Evolutionary conservation across 75 land plant genomes (phyloP), one percentile per base, ranked within the genome.

Genomic region (Gnetum montanum): DNA sequence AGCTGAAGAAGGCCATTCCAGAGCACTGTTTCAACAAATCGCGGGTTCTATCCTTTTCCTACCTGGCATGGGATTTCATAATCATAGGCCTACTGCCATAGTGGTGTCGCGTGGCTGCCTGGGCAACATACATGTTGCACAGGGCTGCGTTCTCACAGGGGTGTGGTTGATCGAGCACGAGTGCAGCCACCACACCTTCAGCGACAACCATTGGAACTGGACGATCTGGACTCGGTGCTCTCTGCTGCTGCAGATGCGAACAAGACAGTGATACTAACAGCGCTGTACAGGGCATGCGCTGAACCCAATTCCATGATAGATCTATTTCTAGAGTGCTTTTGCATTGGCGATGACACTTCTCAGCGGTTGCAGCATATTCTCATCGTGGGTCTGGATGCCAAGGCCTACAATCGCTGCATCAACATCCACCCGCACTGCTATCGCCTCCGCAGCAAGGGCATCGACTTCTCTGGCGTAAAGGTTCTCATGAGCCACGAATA

Each of bases 11-110:
- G 34, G 82, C 77, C 6, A 69, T 86, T 37, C 86, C 83, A 1
- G 79, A 74, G 4, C 90, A 86, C 58, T 82, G 86, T 64, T 86
- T 86, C 59, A 37, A 82, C 3, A 68, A 83, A 11, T 86, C 90
- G 4, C 48, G 78, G 44, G 63, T 65, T 44, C 62, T 60, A 18
- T 78, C 86, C 2, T 75, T 65, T 60, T 70, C 79, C 11, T 78
- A 73, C 57, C 54, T 85, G 28, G 68, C 54, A 35, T 51, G 23
- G 25, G 90, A 85, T 72, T 74, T 85, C 19, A 8, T 28, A 27
- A 35, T 62, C n/a, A n/a, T n/a, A n/a, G n/a, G n/a, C n/a, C n/a
- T n/a, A n/a, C n/a, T n/a, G n/a, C n/a, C n/a, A n/a, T n/a, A n/a
- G n/a, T n/a, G n/a, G n/a, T n/a, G n/a, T n/a, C n/a, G n/a, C n/a